Base-by-base conservation (phyloP, 805 yeast genomes). In the Aciculoconidium aculeatum region DNA sequence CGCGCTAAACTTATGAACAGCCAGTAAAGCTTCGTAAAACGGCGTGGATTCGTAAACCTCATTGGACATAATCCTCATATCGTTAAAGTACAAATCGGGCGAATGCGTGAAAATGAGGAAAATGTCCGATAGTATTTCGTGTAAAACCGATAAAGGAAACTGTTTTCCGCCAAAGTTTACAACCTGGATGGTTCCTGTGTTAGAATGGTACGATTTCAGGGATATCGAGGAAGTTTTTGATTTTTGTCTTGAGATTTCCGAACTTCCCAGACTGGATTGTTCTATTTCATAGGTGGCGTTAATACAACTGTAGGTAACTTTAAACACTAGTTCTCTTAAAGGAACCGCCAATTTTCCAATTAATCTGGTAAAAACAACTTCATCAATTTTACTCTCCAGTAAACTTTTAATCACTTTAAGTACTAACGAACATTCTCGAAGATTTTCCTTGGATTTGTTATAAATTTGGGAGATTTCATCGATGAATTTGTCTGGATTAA, bases 51-150 rank as follows among this genome's bases (percentile, higher is more conserved):
- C 34, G 10, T 45, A 36, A 17, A 37, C 36, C 6, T 35, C 34
- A n/a, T 40, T 45, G 16, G 44, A 31, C 52, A 51, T 47, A 19
- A 52, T 32, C 6, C 33, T 30, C 9, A 8, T 11, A 19, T 57
- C 62, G 27, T 51, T 53, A 32, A 58, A 58, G 35, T 55, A 63
- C 14, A 51, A 39, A 11, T 47, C 51, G 2, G 70, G 66, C 1
- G 51, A 51, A 0, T 54, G 52, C 4, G 43, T 40, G 36, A 61
- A 63, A 3, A 61, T 47, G 6, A 44, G 34, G 33, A 62, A 53
- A 8, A 58, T 39, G 25, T 58, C 61, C 3, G 58, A 35, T 12
- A 63, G 35, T 17, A 58, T 38, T 30, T 52, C 58, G 37, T 61
- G n/a, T n/a, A n/a, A n/a, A n/a, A n/a, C n/a, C n/a, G n/a, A n/a